Base-by-base conservation (phyloP, 768 basidiomycete genomes). In the Trametes villosa region DNA sequence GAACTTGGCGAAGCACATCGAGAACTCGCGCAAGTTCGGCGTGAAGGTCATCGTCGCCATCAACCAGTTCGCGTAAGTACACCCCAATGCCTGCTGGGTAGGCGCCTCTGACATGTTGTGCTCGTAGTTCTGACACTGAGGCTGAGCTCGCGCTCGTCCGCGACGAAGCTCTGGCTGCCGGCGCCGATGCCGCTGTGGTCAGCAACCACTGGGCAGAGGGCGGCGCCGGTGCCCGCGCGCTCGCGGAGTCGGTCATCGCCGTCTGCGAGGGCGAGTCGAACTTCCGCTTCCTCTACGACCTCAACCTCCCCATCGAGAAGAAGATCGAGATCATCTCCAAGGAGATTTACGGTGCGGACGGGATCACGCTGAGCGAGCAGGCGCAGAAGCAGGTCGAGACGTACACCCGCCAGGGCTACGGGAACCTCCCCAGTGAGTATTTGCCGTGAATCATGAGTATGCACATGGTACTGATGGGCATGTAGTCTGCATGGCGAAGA, bases 131-230 rank as follows among this genome's bases (percentile, higher is more conserved):
- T 62, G 96, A 98, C 75, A 91, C 96, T 9, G 79, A 83, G 17
- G 94, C 96, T 30, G 96, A 98, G 70, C 84, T 97, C 40, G 86
- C 86, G 53, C 86, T 98, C 54, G 82, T 99, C 45, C 88, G 88
- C 53, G 81, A 89, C 65, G 82, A 89, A 71, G 84, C 96, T 13
- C 81, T 95, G 33, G 82, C 83, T 46, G 92, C 87, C 9, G 96
- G 96, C 40, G 96, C 96, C 20, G 94, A 99, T 73, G 92, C 91
- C 53, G 96, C 96, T 34, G 88, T 98, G 3, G 88, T 97, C 63
- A 94, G 91, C 76, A 96, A 90, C 78, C 97, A 98, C 79, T 99
- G 97, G 96, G 96, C 96, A 20, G 81, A 94, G 68, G 97, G 96
- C 68, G 96, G 96, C 46, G 85, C 85, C 40, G 96, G 97, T 54